phyloP scores from a whole-genome alignment of 495 filamentous ascomycete genomes.

The Baudoinia panamericana region DNA sequence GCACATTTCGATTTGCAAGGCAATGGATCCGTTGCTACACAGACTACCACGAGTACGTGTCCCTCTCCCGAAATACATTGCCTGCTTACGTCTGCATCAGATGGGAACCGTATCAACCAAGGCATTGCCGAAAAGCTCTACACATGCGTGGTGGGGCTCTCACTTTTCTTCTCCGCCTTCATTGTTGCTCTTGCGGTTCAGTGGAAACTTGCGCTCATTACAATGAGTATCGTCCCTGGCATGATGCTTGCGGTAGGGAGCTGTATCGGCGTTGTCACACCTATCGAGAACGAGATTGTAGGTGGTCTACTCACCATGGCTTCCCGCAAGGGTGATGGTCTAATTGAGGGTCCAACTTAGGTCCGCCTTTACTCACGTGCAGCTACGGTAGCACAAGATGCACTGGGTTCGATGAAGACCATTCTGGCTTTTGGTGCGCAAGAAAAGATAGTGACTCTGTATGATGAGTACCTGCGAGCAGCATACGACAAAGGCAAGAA shows the following conservation, averaged over 20 bases:
- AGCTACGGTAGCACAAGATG: constrained; percentile 13
- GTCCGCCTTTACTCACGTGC: constrained; percentile 13
- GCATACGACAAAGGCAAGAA: constrained; percentile 16
- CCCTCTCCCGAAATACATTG: background rate
- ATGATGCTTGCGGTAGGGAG: constrained; percentile 5
- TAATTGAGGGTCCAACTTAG: background rate
- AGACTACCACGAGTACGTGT: constrained; percentile 15
- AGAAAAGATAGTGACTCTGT: constrained; percentile 6
- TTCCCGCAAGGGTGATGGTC: background rate
- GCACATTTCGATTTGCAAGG: constrained; percentile 10
- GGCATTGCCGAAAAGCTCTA: constrained; percentile 20
- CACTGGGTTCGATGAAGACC: constrained; percentile 16
- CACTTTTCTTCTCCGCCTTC: constrained; percentile 21
- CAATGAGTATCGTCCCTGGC: constrained; percentile 15
- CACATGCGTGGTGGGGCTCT: constrained; percentile 7
- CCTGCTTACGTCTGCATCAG: background rate
- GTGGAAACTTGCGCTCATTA: constrained; percentile 23
- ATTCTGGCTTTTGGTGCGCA: constrained; percentile 18
- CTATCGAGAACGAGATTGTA: constrained; percentile 7
- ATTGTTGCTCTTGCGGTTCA: constrained; percentile 18
- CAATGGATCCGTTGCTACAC: constrained; percentile 16
- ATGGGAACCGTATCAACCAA: constrained; percentile 16
- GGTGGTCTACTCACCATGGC: background rate
- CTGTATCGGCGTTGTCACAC: constrained; percentile 1
- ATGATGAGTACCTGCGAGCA: constrained; percentile 13